These are phyloP conservation scores for Phytophthora ohioensis DNA, from an alignment of 352 stramenopile genomes.

Conservation along the genomic window DNA sequence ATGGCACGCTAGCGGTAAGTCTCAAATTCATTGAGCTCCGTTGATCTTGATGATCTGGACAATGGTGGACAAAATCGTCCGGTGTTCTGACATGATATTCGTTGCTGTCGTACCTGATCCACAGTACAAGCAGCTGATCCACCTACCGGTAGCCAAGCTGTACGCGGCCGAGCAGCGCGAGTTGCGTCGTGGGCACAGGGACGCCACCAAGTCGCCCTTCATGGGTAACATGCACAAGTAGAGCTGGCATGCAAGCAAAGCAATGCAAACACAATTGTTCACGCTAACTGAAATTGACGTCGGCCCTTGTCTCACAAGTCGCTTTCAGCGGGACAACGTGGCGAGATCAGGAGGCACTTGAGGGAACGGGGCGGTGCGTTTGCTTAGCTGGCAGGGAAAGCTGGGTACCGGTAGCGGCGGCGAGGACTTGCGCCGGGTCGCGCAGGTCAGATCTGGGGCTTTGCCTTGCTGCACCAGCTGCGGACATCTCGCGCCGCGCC, in stretches of 20 bases:
- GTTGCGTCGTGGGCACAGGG: conserved; percentile 21
- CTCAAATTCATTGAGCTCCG: neutral
- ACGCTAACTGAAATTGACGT: neutral
- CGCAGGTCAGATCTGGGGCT: neutral
- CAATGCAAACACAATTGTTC: conserved; percentile 38
- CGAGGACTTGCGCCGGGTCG: neutral
- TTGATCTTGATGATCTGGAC: conserved; percentile 11
- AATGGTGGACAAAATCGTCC: neutral
- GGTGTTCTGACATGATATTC: conserved; percentile 16
- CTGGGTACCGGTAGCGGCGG: neutral
- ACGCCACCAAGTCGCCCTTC: conserved; percentile 74
- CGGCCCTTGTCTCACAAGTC: conserved; percentile 38
- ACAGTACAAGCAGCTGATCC: conserved; percentile 88
- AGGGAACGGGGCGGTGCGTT: neutral
- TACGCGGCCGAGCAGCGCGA: conserved; percentile 67
- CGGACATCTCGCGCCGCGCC: conserved; percentile 7
- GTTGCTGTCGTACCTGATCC: neutral
- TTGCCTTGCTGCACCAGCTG: neutral
- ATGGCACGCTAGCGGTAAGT: conserved; percentile 79
- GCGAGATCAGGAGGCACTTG: conserved; percentile 36
- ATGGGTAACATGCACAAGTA: conserved; percentile 85
- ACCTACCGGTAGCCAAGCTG: conserved; percentile 51
- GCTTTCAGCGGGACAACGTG: conserved; percentile 29
- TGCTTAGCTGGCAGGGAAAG: neutral
- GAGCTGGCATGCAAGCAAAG: conserved; percentile 9